Evolutionary conservation across 2,329 filamentous ascomycete genomes (phyloP).

Genomic region (Penicillium sp.): DNA sequence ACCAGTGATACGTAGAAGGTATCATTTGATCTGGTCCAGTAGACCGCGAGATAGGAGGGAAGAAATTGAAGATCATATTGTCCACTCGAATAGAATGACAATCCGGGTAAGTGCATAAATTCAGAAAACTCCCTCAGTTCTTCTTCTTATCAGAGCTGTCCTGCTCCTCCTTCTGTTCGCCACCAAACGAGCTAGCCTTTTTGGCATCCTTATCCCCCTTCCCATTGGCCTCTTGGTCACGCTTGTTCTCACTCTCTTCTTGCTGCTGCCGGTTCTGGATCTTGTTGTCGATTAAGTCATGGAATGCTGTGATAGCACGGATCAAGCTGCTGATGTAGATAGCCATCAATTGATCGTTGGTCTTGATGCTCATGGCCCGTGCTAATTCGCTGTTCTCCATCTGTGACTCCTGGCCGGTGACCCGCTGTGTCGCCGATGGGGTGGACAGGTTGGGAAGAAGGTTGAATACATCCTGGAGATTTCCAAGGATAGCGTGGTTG

Average conservation of each 20-base stretch:
- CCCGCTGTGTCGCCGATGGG: conserved; percentile 60
- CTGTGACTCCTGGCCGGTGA: conserved; percentile 56
- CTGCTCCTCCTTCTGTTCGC: conserved; percentile 55
- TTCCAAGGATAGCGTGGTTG: conserved; percentile 95
- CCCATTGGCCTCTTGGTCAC: conserved; percentile 63
- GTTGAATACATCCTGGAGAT: conserved; percentile 99
- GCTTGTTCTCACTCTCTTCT: conserved; percentile 84
- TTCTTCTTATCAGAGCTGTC: conserved; percentile 57
- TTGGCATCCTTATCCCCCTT: conserved; percentile 61
- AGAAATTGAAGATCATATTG: conserved; percentile 22
- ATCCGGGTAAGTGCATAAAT: conserved; percentile 3
- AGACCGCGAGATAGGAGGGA: background rate
- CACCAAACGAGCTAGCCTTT: conserved; percentile 44
- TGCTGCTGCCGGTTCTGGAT: conserved; percentile 97
- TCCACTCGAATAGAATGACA: conserved; percentile 21
- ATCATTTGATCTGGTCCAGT: conserved; percentile 19
- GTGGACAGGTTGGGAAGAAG: conserved; percentile 92
- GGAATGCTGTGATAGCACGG: conserved; percentile 95
- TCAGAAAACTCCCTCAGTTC: conserved; percentile 37
- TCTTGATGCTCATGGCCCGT: conserved; percentile 98
- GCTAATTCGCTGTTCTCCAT: conserved; percentile 77
- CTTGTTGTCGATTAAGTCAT: conserved; percentile 99
- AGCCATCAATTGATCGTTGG: conserved; percentile 97
- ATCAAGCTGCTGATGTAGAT: conserved; percentile 98
- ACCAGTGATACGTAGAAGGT: conserved; percentile 1